Evolutionary conservation across 169 alveolate species (phyloP).

Genomic region (Eimeria sp.): DNA sequence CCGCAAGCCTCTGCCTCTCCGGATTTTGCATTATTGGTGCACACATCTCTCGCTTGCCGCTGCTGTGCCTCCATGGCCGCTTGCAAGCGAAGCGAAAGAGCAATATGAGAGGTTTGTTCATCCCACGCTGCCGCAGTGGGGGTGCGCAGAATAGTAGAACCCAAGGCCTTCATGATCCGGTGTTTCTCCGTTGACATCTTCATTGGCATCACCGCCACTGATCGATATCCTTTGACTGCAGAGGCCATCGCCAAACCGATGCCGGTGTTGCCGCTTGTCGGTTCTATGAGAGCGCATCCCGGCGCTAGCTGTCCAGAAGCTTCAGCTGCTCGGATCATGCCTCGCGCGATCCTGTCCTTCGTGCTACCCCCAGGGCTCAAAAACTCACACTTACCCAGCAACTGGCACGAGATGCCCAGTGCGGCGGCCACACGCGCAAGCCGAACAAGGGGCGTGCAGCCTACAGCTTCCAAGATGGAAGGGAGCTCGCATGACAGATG

Average conservation of each 20-base stretch:
- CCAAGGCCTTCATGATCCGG: constrained; percentile 92
- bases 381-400: constrained; percentile 94
- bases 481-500: constrained; percentile 63
- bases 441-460: constrained; percentile 95
- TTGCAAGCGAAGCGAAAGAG: constrained; percentile 90
- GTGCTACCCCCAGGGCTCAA: constrained; percentile 92
- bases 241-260: constrained; percentile 95
- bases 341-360: constrained; percentile 93
- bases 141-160: constrained; percentile 95
- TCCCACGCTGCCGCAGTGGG: constrained; percentile 96
- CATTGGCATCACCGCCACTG: constrained; percentile 94
- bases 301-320: constrained; percentile 90
- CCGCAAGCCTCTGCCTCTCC: not conserved
- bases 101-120: constrained; percentile 92
- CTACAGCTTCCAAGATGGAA: constrained; percentile 85
- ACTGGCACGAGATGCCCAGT: constrained; percentile 90
- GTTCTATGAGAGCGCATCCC: constrained; percentile 95
- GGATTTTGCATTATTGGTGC: no score
- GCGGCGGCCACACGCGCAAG: constrained; percentile 90
- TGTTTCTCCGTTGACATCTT: constrained; percentile 96
- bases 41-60: not conserved
- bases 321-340: constrained; percentile 96
- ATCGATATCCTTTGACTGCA: constrained; percentile 94
- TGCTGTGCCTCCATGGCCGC: constrained; percentile 89
- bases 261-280: constrained; percentile 98